phyloP scores from a whole-genome alignment of 2,329 filamentous ascomycete species.

The Talaromyces sp. region DNA sequence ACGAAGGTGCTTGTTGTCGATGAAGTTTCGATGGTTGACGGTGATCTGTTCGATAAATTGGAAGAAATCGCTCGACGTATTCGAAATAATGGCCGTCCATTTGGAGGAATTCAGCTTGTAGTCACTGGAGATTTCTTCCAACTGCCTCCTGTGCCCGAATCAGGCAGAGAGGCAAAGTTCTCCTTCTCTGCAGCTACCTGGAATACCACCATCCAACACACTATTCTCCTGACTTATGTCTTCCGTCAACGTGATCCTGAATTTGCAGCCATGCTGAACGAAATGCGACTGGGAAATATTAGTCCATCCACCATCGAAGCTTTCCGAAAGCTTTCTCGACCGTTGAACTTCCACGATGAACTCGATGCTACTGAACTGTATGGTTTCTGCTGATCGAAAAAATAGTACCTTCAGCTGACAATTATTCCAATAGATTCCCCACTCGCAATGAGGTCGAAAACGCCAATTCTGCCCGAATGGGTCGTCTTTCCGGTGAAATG shows the following conservation, averaged over 20 bases:
- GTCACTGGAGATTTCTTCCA: conserved; percentile 99
- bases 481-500: conserved; percentile 67
- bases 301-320: conserved; percentile 72
- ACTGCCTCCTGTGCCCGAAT: conserved; percentile 86
- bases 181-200: conserved; percentile 91
- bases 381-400: conserved; percentile 23
- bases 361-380: conserved; percentile 83
- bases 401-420: conserved; percentile 25
- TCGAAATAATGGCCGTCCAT: conserved; percentile 86
- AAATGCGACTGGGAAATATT: conserved; percentile 89
- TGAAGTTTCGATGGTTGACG: conserved; percentile 98
- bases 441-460: conserved; percentile 86
- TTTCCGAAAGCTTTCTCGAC: conserved; percentile 74
- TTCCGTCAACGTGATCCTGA: conserved; percentile 91
- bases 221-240: conserved; percentile 90
- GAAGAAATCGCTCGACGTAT: conserved; percentile 83
- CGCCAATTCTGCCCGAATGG: conserved; percentile 77
- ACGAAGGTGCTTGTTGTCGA: conserved; percentile 89
- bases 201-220: conserved; percentile 91
- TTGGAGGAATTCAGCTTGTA: conserved; percentile 93
- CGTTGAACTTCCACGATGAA: conserved; percentile 71
- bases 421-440: conserved; percentile 66
- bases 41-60: conserved; percentile 94
- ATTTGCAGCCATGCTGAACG: conserved; percentile 94
- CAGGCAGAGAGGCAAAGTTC: conserved; percentile 73